Conservation (phyloP, 2,329 filamentous ascomycete genomes). For the Fusarium citri region DNA sequence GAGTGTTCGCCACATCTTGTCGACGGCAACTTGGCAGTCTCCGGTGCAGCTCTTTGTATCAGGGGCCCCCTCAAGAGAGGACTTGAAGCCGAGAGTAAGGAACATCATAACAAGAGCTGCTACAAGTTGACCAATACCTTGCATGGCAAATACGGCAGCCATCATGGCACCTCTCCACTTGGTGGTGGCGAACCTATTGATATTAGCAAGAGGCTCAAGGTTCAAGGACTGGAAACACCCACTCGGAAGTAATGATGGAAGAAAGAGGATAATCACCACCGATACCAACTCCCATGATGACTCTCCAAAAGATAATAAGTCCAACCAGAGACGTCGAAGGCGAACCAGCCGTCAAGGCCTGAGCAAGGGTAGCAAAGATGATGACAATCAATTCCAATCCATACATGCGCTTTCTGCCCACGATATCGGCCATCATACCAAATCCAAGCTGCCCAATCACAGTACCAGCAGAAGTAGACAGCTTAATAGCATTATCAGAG, state of each 20-base stretch:
- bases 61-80: conserved; percentile 65
- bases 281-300: conserved; percentile 70
- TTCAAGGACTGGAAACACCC: conserved; percentile 8
- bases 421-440: conserved; percentile 79
- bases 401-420: conserved; percentile 79
- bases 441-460: conserved; percentile 85
- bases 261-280: conserved; percentile 79
- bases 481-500: conserved; percentile 85
- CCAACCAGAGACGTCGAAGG: conserved; percentile 72
- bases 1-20: conserved; percentile 88
- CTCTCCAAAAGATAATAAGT: conserved; percentile 82
- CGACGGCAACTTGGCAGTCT: conserved; percentile 63
- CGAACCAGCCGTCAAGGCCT: conserved; percentile 74
- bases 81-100: conserved; percentile 77
- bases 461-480: conserved; percentile 84
- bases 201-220: not conserved
- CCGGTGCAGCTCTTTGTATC: conserved; percentile 65
- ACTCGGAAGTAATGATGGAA: conserved; percentile 87
- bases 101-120: conserved; percentile 83
- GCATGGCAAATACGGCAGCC: conserved; percentile 87
- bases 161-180: conserved; percentile 91
- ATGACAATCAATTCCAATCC: conserved; percentile 84
- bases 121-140: conserved; percentile 82
- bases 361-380: conserved; percentile 80
- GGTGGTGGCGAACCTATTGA: conserved; percentile 74